Evolutionary conservation across 2,329 filamentous ascomycete genomes (phyloP).

Genomic region (Ustilaginoidea virens): DNA sequence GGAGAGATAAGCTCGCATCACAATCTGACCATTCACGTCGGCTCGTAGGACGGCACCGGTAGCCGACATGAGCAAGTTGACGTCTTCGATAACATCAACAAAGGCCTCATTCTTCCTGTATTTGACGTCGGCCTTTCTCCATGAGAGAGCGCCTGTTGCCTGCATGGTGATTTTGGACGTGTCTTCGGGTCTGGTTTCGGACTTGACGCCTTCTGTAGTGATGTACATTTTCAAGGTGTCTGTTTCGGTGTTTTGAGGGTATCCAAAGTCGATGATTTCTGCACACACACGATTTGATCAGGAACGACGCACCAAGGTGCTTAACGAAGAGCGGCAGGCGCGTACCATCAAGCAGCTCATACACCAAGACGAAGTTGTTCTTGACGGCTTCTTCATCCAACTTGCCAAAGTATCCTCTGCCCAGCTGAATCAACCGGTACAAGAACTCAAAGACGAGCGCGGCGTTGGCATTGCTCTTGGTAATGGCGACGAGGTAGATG

Average conservation of each 20-base stretch:
- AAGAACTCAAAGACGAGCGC: slow-evolving; percentile 96
- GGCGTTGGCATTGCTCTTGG: slow-evolving; percentile 97
- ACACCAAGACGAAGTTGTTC: slow-evolving; percentile 98
- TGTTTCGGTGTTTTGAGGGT: slow-evolving; percentile 96
- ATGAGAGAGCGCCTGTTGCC: slow-evolving; percentile 89
- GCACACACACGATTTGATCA: too few relatives aligned
- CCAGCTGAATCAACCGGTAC: slow-evolving; percentile 78
- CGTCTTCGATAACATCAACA: slow-evolving; percentile 97
- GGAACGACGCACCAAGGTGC: too few relatives aligned
- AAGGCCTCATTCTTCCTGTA: slow-evolving; percentile 99
- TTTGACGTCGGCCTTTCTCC: slow-evolving; percentile 93
- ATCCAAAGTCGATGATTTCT: slow-evolving; percentile 98
- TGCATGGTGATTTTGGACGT: slow-evolving; percentile 99
- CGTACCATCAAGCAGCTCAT: slow-evolving; percentile 84
- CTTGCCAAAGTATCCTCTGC: slow-evolving; percentile 94
- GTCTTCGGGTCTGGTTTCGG: slow-evolving; percentile 71
- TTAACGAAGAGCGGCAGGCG: too few relatives aligned
- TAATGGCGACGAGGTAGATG: slow-evolving; percentile 93
- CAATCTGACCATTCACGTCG: slow-evolving; percentile 91
- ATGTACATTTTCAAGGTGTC: slow-evolving; percentile 99
- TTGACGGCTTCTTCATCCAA: slow-evolving; percentile 99
- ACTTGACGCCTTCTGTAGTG: slow-evolving; percentile 96
- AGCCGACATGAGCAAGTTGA: slow-evolving; percentile 98
- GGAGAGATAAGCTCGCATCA: slow-evolving; percentile 95
- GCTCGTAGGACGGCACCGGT: slow-evolving; percentile 87